Conservation (phyloP, 108 stramenopile genomes). For the Pseudonitzschia multiseries region DNA sequence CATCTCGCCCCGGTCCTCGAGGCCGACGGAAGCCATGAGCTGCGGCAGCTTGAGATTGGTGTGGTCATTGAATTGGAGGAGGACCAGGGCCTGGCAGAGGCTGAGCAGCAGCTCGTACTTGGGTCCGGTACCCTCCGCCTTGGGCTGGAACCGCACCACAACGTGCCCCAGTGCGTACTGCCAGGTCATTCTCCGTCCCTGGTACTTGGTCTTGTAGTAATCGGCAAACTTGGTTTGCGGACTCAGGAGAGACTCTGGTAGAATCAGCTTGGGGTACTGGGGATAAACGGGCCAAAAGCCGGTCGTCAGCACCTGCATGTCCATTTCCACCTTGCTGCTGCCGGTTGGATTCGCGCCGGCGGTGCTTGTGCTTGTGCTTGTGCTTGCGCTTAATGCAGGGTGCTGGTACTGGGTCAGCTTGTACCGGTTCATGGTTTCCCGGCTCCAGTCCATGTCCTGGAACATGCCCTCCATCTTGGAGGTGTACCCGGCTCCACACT, state of each 20-base stretch:
- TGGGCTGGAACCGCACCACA: slow-evolving; percentile 54
- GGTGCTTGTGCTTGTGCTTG: too few species aligned
- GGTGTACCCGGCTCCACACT: slow-evolving; percentile 98
- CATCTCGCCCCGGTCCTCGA: slow-evolving; percentile 86
- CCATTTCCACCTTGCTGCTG: slow-evolving; percentile 62
- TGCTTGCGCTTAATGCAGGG: too few species aligned
- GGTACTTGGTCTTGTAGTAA: slow-evolving; percentile 90
- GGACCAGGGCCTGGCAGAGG: slow-evolving; percentile 90
- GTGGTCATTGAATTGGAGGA: slow-evolving; percentile 81
- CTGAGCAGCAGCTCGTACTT: slow-evolving; percentile 83
- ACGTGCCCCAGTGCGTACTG: slow-evolving; percentile 90
- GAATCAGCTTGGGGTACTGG: slow-evolving; percentile 57
- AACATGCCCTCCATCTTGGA: slow-evolving; percentile 99
- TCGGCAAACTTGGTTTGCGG: slow-evolving; percentile 61
- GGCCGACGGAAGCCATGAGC: slow-evolving; percentile 72
- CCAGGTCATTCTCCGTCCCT: slow-evolving; percentile 96
- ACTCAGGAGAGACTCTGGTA: slow-evolving; percentile 60
- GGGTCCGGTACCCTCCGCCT: slow-evolving; percentile 38
- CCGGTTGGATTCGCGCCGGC: neutral
- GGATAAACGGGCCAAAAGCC: slow-evolving; percentile 98
- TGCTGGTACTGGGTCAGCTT: slow-evolving; percentile 43
- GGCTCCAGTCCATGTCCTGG: slow-evolving; percentile 93
- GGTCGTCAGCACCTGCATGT: slow-evolving; percentile 90
- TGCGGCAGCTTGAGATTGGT: slow-evolving; percentile 62
- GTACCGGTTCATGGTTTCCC: slow-evolving; percentile 90